Conservation (phyloP, 2,329 filamentous ascomycete genomes). For the Fusarium pseudoanthophilum region DNA sequence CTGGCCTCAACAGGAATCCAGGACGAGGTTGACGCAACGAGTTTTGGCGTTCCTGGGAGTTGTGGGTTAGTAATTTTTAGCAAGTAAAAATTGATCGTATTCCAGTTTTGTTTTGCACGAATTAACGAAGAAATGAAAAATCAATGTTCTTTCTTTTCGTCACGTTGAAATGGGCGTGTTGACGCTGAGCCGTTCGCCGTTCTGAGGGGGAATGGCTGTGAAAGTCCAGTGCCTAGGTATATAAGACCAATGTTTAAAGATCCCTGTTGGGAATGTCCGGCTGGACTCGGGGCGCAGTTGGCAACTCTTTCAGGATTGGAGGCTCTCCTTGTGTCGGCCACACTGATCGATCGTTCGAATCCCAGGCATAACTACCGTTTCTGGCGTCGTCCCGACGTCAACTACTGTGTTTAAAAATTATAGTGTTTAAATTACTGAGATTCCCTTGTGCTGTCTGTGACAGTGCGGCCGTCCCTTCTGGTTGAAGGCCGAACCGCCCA, state of each 20-base stretch:
- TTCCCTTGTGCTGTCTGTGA: not conserved
- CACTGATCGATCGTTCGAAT: conserved; percentile 18
- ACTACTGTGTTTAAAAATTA: not conserved
- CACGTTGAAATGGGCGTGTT: not conserved
- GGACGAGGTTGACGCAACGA: conserved; percentile 5
- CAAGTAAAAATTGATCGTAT: conserved; percentile 18
- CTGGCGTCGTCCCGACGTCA: not conserved
- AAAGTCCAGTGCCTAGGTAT: not conserved
- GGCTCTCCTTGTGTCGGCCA: not conserved
- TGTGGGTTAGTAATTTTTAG: conserved; percentile 16
- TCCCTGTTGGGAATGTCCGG: not conserved
- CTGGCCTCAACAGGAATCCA: conserved; percentile 6
- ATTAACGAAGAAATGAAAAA: not conserved
- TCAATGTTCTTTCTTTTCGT: not conserved
- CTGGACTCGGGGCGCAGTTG: not conserved
- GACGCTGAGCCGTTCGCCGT: too few species aligned
- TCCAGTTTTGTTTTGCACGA: not conserved
- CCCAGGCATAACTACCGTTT: conserved; percentile 28
- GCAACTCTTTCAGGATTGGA: not conserved
- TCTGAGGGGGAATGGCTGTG: too few species aligned
- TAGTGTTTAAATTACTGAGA: not conserved
- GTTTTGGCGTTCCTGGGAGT: conserved; percentile 28
- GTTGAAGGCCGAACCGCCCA: not conserved
- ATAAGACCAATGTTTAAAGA: not conserved
- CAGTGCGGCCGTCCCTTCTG: not conserved